Percentiles rank a stretch among this genome's conserved stretches.
phyloP scores from a whole-genome alignment of 257 asterid species.

The Solanum dulcamara region DNA sequence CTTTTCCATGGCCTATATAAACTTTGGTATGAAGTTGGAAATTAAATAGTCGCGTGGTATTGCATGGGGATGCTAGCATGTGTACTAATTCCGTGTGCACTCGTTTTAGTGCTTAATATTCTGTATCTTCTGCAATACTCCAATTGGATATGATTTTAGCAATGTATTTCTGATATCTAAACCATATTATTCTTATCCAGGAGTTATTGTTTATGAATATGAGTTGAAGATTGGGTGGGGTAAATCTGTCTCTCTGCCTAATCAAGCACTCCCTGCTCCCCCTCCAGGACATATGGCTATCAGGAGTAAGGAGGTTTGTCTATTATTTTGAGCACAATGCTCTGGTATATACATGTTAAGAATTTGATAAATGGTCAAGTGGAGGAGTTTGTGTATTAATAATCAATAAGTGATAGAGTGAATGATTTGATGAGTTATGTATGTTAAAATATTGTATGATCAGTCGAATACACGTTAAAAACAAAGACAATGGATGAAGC shows the following conservation, averaged over 20 bases:
- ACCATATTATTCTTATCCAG: constrained; percentile 27
- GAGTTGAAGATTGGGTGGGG: constrained; percentile 98
- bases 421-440: background rate
- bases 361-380: background rate
- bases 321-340: background rate
- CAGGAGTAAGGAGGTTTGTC: constrained; percentile 78
- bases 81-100: background rate
- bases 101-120: background rate
- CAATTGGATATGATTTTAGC: background rate
- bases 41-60: background rate
- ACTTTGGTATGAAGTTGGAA: background rate
- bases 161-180: background rate
- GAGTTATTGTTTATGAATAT: constrained; percentile 88
- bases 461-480: background rate
- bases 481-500: background rate
- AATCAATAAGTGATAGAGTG: background rate
- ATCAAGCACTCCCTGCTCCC: constrained; percentile 98
- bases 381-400: background rate
- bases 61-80: background rate
- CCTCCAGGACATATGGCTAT: constrained; percentile 99
- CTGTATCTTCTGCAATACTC: background rate
- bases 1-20: background rate
- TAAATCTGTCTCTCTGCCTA: constrained; percentile 91
- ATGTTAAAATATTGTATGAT: background rate
- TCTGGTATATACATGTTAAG: background rate